Evolutionary conservation across 1,139 yeast genomes (phyloP).

Genomic region (Meyerozyma smithsonii): DNA sequence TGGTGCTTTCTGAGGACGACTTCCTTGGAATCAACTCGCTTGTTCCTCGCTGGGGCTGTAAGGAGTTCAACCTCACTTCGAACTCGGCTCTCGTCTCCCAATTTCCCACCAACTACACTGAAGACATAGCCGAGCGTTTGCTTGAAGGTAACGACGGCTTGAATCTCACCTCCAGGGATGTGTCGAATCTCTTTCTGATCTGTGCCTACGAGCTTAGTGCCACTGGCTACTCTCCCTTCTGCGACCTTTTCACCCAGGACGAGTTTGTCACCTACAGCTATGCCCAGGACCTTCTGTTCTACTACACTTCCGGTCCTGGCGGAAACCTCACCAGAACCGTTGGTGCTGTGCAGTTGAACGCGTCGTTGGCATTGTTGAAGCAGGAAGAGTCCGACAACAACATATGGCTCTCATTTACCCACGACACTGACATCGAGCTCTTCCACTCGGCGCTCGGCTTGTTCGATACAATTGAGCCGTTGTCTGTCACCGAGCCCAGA

Average conservation of each 20-base stretch:
- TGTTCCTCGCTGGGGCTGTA: conserved; percentile 27
- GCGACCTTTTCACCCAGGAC: conserved; percentile 47
- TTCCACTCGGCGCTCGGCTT: conserved; percentile 50
- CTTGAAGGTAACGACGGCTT: conserved; percentile 37
- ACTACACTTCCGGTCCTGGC: conserved; percentile 50
- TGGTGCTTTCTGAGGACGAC: conserved; percentile 23
- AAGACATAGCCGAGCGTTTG: conserved; percentile 33
- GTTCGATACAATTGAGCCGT: conserved; percentile 28
- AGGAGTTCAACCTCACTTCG: conserved; percentile 16
- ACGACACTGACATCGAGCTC: conserved; percentile 53
- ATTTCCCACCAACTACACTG: conserved; percentile 21
- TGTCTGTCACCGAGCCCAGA: conserved; percentile 27
- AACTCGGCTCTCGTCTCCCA: conserved; percentile 16
- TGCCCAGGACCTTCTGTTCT: conserved; percentile 38
- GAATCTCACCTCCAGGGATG: conserved; percentile 36
- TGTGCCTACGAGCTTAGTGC: conserved; percentile 55
- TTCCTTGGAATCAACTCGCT: conserved; percentile 26
- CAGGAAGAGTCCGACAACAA: conserved; percentile 24
- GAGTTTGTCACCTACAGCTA: conserved; percentile 45
- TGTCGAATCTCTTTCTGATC: conserved; percentile 34
- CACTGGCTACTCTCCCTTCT: conserved; percentile 43
- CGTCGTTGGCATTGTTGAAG: conserved; percentile 41
- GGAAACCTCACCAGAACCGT: conserved; percentile 35
- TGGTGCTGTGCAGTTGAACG: conserved; percentile 47
- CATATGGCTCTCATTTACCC: conserved; percentile 49